A percentile compares a stretch with the other conserved stretches of the same genome.
These are phyloP conservation scores for Xylariomycetidae sp. DNA, from an alignment of 2,329 filamentous ascomycete genomes.

Conservation along the genomic window DNA sequence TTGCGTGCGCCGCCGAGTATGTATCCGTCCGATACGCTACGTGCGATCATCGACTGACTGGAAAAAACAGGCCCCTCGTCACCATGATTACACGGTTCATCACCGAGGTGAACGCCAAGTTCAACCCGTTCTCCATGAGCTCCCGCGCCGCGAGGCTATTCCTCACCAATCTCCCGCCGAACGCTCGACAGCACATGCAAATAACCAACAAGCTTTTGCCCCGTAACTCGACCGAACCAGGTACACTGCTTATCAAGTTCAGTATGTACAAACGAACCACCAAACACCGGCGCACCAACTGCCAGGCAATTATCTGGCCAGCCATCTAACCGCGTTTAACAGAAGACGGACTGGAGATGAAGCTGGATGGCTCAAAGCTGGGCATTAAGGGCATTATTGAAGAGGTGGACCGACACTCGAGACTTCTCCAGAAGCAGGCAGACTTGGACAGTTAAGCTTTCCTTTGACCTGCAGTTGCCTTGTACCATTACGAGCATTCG, in stretches of 20 bases:
- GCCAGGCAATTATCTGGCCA: too few species aligned
- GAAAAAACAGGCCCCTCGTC: too few species aligned
- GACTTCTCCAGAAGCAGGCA: constrained; percentile 73
- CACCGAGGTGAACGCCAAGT: constrained; percentile 78
- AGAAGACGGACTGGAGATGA: constrained; percentile 93
- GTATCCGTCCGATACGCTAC: too few species aligned
- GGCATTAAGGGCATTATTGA: constrained; percentile 81
- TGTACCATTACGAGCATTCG: constrained; percentile 17
- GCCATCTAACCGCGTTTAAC: background rate
- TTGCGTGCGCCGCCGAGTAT: too few species aligned
- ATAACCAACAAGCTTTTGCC: constrained; percentile 74
- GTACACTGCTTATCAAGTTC: constrained; percentile 73
- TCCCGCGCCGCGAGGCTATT: constrained; percentile 83
- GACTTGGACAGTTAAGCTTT: constrained; percentile 54
- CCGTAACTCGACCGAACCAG: constrained; percentile 60
- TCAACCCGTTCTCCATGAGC: constrained; percentile 82
- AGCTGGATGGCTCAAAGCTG: constrained; percentile 72
- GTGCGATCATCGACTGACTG: constrained; percentile 1
- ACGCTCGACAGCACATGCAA: constrained; percentile 69
- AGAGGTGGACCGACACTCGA: constrained; percentile 85
- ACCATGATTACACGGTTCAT: constrained; percentile 80
- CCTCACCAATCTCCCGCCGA: constrained; percentile 75
- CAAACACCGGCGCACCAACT: too few species aligned
- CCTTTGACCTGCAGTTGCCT: constrained; percentile 5
- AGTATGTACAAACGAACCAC: too few species aligned